Evolutionary conservation across 192 early-diverging fungal species (phyloP).

Genomic region (Coemansia sp.): DNA sequence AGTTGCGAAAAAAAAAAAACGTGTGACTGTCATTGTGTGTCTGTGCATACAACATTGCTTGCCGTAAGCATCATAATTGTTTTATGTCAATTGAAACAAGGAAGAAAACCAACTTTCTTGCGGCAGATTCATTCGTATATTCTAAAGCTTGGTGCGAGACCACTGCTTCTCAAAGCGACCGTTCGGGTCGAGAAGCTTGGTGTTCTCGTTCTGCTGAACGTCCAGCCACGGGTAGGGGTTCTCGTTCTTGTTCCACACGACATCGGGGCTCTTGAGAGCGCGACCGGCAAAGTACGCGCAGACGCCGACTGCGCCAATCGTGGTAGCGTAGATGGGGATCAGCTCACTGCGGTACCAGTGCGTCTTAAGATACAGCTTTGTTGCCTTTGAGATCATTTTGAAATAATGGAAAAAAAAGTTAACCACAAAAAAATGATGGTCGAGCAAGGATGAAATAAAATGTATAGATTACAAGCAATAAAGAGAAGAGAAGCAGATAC

Average conservation of each 20-base stretch:
- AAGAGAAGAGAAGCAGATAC: slow-evolving; percentile 5
- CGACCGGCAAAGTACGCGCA: slow-evolving; percentile 38
- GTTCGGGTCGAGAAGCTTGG: slow-evolving; percentile 51
- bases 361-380: slow-evolving; percentile 46
- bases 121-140: too few species aligned
- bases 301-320: slow-evolving; percentile 35
- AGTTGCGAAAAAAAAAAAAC: too few species aligned
- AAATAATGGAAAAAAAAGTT: slow-evolving; percentile 10
- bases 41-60: too few species aligned
- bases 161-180: slow-evolving; percentile 49
- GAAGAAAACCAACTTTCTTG: background rate
- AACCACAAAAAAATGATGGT: slow-evolving; percentile 14
- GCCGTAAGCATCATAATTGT: background rate
- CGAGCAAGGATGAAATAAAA: slow-evolving; percentile 18
- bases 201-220: slow-evolving; percentile 53
- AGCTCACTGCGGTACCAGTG: slow-evolving; percentile 55
- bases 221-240: slow-evolving; percentile 54
- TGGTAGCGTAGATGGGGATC: slow-evolving; percentile 50
- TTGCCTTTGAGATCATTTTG: slow-evolving; percentile 47
- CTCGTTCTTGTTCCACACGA: slow-evolving; percentile 49
- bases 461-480: too few species aligned
- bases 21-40: too few species aligned
- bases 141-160: slow-evolving; percentile 46
- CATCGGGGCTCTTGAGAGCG: slow-evolving; percentile 47
- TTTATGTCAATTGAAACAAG: background rate